Percentiles rank a stretch among this genome's conserved stretches.
Conservation (phyloP, 169 alveolate species). For the Plasmodium blacklocki region DNA sequence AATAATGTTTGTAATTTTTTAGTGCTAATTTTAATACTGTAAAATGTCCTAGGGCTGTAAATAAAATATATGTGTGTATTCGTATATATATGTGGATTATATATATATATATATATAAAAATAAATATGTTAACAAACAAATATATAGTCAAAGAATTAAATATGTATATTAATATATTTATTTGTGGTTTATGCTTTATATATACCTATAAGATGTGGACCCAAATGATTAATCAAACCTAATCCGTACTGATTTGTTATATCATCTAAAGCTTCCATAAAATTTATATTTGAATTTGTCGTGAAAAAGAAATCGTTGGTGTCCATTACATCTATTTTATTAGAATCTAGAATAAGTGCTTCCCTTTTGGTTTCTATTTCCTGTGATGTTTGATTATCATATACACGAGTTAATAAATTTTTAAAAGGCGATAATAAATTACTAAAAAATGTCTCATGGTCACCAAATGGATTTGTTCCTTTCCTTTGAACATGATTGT, state of each 20-base stretch:
- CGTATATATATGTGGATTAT: too few relatives aligned
- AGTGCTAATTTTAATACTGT: conserved; percentile 14
- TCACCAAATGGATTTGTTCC: neutral
- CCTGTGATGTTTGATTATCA: neutral
- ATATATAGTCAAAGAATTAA: too few relatives aligned
- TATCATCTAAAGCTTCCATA: conserved; percentile 11
- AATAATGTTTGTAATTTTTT: conserved; percentile 16
- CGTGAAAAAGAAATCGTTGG: conserved; percentile 29
- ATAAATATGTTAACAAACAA: too few relatives aligned
- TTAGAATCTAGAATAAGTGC: too few relatives aligned
- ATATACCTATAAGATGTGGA: conserved; percentile 14
- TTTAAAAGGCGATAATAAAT: too few relatives aligned
- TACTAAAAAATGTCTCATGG: neutral
- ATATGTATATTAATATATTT: too few relatives aligned
- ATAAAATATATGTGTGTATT: neutral
- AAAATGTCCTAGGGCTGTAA: conserved; percentile 44
- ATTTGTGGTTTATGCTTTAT: too few relatives aligned
- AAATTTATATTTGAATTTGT: neutral
- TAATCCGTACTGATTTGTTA: conserved; percentile 11
- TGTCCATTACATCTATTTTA: neutral
- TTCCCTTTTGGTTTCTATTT: too few relatives aligned
- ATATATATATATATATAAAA: too few relatives aligned
- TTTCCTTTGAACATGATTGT: neutral
- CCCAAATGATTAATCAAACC: conserved; percentile 9
- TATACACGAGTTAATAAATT: too few relatives aligned